Conservation (phyloP, 805 yeast genomes). For the Suhomyces kilbournensis region DNA sequence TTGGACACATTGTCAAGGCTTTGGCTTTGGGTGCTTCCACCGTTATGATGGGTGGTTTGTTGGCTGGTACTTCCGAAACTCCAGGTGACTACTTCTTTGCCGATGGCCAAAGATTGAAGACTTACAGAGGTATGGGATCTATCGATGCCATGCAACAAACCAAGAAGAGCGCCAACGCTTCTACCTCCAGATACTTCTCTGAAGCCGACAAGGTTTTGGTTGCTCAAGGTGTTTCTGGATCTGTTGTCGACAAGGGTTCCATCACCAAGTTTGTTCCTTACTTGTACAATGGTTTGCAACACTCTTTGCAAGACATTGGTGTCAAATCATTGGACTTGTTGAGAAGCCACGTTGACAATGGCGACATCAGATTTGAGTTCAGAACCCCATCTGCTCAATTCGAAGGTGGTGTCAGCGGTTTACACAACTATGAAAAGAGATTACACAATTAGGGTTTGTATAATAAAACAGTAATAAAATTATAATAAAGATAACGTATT, state of each 20-base stretch:
- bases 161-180: constrained; percentile 85
- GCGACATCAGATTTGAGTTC: constrained; percentile 87
- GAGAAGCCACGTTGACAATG: constrained; percentile 59
- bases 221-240: constrained; percentile 98
- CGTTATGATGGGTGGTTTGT: constrained; percentile 99
- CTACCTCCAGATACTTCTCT: constrained; percentile 96
- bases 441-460: constrained; percentile 63
- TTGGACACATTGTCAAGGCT: constrained; percentile 98
- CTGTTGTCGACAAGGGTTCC: constrained; percentile 96
- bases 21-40: constrained; percentile 93
- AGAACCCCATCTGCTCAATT: constrained; percentile 98
- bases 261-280: constrained; percentile 91
- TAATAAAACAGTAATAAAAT: constrained; percentile 1
- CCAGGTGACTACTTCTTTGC: constrained; percentile 98
- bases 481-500: not conserved
- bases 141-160: constrained; percentile 98
- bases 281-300: constrained; percentile 92
- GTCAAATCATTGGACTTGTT: constrained; percentile 61
- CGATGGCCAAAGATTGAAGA: constrained; percentile 95
- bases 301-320: constrained; percentile 98
- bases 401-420: constrained; percentile 97
- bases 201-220: constrained; percentile 94
- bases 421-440: constrained; percentile 96
- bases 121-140: constrained; percentile 99
- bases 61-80: constrained; percentile 97